Evolutionary conservation across 805 yeast genomes (phyloP), one percentile per base, ranked within the genome.

Genomic region (Candida caryicola): DNA sequence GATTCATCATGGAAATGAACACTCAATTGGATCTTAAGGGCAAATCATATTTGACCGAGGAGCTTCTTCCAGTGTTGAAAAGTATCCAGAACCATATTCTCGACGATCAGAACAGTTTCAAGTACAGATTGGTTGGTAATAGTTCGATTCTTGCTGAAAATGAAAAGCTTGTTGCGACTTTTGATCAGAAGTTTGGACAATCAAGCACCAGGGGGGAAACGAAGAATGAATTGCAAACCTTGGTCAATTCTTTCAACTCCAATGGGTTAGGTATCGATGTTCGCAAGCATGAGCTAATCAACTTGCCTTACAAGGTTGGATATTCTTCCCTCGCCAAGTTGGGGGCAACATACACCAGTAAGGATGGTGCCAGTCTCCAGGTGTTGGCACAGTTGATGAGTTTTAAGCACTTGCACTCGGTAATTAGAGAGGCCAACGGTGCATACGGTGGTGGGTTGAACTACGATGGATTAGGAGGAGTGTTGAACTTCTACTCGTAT

Each of bases 381-480:
- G 78, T 93, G 0, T 69, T 93, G 33, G 74, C 96, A 1, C 90
- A 84, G 49, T 59, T 93, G 41, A 60, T 89, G 49, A 82, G 95
- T 0, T 90, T 83, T 62, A 86, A 85, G 54, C 78, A 85, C 49
- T 66, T 93, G 34, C 99, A 93, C 60, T 77, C 87, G 9, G 95
- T 89, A 46, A 80, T 93, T 27, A 77, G 99, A 48, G 99, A 93
- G 56, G 80, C 91, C 53, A 96, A 96, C 40, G 99, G 99, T 42
- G 99, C 99, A 0, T 93, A 93, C 56, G 99, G 99, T 5, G 98
- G 96, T 4, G 99, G 99, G 3, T 85, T 95, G 4, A 65, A 76
- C 5, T 93, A 82, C 58, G 85, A 82, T 56, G 88, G 91, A 0
- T 57, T 86, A 16, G 87, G 85, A 35, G 98, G 97, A 0, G 51